phyloP scores from a whole-genome alignment of 495 filamentous ascomycete genomes.

The Hypoxylon rickii region DNA sequence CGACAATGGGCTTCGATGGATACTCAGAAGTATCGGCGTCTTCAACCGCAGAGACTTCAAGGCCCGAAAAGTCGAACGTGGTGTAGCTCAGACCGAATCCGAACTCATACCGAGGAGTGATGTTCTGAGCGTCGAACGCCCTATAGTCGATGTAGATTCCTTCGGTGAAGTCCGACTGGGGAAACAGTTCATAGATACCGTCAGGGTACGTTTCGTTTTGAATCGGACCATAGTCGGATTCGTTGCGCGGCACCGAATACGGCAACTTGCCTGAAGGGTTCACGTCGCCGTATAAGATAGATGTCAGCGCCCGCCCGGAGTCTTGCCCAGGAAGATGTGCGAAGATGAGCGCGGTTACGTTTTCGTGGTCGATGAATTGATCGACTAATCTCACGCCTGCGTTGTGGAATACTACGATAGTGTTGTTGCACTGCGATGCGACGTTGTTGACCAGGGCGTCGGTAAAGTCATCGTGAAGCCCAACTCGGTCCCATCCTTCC shows the following conservation, averaged over 20 bases:
- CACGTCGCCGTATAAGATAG: constrained; percentile 63
- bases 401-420: constrained; percentile 65
- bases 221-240: constrained; percentile 60
- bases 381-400: constrained; percentile 63
- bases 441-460: constrained; percentile 62
- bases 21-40: constrained; percentile 37
- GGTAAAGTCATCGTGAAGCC: constrained; percentile 54
- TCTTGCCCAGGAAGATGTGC: constrained; percentile 68
- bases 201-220: constrained; percentile 41
- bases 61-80: constrained; percentile 57
- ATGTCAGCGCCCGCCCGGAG: constrained; percentile 58
- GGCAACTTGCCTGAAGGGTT: constrained; percentile 69
- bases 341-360: constrained; percentile 66
- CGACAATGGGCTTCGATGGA: constrained; percentile 47
- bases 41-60: constrained; percentile 40
- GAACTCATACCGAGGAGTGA: constrained; percentile 70
- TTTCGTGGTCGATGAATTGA: constrained; percentile 62
- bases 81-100: constrained; percentile 75
- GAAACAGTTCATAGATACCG: constrained; percentile 47
- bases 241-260: constrained; percentile 70
- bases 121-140: constrained; percentile 65
- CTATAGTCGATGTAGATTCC: constrained; percentile 70
- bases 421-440: constrained; percentile 61
- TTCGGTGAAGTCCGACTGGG: constrained; percentile 68
- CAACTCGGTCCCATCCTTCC: constrained; percentile 56